Evolutionary conservation across 208 protist genomes (phyloP).

Genomic region (Leishmania braziliensis): DNA sequence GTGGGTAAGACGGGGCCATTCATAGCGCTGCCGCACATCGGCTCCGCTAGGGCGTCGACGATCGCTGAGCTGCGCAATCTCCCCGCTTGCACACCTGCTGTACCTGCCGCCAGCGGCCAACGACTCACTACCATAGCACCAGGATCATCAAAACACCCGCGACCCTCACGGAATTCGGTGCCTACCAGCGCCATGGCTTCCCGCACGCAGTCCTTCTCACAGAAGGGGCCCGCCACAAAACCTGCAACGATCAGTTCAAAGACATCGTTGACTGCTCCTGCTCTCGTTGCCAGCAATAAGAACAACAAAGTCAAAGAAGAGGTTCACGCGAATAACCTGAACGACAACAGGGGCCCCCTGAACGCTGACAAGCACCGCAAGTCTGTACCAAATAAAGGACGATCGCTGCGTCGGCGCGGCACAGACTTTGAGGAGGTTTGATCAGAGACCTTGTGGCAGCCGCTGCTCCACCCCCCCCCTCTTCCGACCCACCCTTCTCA

Average conservation of each 20-base stretch:
- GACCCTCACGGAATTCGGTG: background rate
- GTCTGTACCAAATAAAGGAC: constrained; percentile 12
- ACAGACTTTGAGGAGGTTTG: constrained; percentile 23
- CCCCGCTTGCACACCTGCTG: background rate
- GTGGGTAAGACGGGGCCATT: background rate
- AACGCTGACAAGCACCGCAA: constrained; percentile 7
- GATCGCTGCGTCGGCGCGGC: constrained; percentile 21
- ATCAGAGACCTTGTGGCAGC: background rate
- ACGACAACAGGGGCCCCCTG: background rate
- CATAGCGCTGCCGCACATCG: background rate
- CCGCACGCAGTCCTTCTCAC: background rate
- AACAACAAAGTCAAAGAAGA: background rate
- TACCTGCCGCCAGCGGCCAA: background rate
- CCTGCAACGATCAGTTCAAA: background rate
- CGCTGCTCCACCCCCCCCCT: too few relatives aligned
- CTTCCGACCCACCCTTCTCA: background rate
- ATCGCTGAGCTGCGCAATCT: background rate
- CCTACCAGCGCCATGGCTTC: background rate
- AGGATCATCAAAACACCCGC: background rate
- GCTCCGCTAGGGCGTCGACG: background rate
- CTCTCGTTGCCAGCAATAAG: background rate
- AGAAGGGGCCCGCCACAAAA: background rate
- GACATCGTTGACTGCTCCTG: background rate
- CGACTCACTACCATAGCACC: background rate
- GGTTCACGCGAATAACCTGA: background rate